These are phyloP conservation scores for Cetraspora pellucida DNA, from an alignment of 192 early-diverging fungal species.

Conservation along the genomic window DNA sequence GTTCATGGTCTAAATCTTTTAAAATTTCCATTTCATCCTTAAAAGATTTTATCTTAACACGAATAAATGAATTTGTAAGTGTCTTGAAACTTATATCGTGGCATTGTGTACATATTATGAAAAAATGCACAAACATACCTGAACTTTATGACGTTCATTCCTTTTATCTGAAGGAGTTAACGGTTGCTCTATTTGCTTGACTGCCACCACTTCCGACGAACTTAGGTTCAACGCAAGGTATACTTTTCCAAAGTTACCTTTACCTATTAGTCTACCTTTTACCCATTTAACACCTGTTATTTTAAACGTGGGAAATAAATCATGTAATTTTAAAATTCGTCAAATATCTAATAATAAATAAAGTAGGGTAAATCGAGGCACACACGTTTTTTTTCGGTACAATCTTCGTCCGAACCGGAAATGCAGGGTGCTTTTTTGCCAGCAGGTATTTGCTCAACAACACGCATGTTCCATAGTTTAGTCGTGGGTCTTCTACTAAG, in stretches of 20 bases:
- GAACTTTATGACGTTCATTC: conserved; percentile 47
- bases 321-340: neutral
- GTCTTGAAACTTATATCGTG: neutral
- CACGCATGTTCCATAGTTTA: conserved; percentile 55
- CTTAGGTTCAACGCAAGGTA: conserved; percentile 73
- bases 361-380: neutral
- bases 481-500: conserved; percentile 48
- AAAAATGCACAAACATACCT: conserved; percentile 24
- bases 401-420: neutral
- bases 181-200: conserved; percentile 79
- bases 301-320: conserved; percentile 41
- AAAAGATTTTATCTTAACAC: conserved; percentile 52
- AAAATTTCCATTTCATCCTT: conserved; percentile 75
- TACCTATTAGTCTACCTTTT: conserved; percentile 78
- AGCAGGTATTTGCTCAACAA: conserved; percentile 33
- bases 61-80: conserved; percentile 14
- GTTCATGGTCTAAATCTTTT: conserved; percentile 79
- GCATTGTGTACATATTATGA: neutral
- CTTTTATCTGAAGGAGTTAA: conserved; percentile 49
- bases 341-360: neutral
- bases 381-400: conserved; percentile 11
- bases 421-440: neutral
- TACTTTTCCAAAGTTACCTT: conserved; percentile 82
- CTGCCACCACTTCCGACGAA: conserved; percentile 78
- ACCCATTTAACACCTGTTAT: conserved; percentile 66